These are phyloP conservation scores for Plasmodium falciparum DNA, from an alignment of 169 alveolate genomes.

Conservation along the genomic window DNA sequence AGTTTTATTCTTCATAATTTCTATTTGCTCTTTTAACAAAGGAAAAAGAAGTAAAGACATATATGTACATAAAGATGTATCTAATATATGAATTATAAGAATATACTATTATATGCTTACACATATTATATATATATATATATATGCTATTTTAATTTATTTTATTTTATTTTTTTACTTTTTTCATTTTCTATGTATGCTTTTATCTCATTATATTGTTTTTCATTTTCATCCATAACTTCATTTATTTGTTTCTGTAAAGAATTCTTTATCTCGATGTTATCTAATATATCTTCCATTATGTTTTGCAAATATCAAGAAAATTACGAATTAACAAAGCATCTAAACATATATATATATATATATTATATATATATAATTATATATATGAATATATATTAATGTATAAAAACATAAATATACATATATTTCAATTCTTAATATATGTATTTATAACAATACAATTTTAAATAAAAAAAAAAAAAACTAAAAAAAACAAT, in stretches of 20 bases:
- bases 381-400: too few relatives aligned
- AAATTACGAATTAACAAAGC: too few relatives aligned
- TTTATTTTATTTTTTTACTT: constrained; percentile 21
- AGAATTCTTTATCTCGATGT: constrained; percentile 38
- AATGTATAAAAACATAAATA: too few relatives aligned
- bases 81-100: too few relatives aligned
- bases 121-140: background rate
- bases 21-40: constrained; percentile 48
- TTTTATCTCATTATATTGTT: constrained; percentile 68
- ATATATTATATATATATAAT: too few relatives aligned
- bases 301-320: background rate
- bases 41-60: constrained; percentile 7
- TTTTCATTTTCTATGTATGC: constrained; percentile 62
- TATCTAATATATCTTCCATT: constrained; percentile 54
- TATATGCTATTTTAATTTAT: background rate
- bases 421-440: too few relatives aligned
- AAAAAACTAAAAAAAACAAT: too few relatives aligned
- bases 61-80: background rate
- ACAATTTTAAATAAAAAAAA: too few relatives aligned
- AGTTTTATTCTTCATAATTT: constrained; percentile 53
- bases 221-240: constrained; percentile 45
- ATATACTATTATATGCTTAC: too few relatives aligned
- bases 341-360: too few relatives aligned
- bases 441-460: too few relatives aligned
- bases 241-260: constrained; percentile 52